Conservation (phyloP, 2,329 filamentous ascomycete species). For the Cercospora brassicicola region DNA sequence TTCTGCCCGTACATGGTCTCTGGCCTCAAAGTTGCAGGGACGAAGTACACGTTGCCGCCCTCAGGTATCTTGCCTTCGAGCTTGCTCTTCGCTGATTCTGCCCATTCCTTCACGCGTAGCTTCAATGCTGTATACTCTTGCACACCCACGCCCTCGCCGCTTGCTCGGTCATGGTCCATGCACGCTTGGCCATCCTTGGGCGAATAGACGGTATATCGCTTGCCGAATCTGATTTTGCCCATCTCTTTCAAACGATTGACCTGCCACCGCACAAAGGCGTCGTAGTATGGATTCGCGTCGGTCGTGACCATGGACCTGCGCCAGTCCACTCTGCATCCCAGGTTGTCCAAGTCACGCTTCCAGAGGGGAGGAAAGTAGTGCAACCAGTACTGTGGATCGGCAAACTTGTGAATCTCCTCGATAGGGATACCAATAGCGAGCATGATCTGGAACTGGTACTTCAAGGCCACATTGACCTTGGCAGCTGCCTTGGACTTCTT, state of each 20-base stretch:
- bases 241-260: conserved; percentile 89
- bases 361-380: conserved; percentile 85
- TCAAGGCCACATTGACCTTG: conserved; percentile 81
- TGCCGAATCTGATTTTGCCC: conserved; percentile 90
- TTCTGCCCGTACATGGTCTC: conserved; percentile 99
- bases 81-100: conserved; percentile 68
- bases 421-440: conserved; percentile 81
- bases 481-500: conserved; percentile 90
- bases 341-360: conserved; percentile 74
- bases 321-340: conserved; percentile 91
- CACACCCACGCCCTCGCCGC: conserved; percentile 77
- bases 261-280: conserved; percentile 94
- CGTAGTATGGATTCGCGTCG: conserved; percentile 94
- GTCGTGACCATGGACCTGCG: conserved; percentile 90
- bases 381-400: conserved; percentile 89
- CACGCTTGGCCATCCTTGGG: conserved; percentile 86
- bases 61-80: conserved; percentile 77
- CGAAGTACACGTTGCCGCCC: conserved; percentile 78
- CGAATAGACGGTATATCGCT: conserved; percentile 89
- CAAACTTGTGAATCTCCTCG: conserved; percentile 89
- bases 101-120: conserved; percentile 87
- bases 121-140: conserved; percentile 95
- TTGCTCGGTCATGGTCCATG: conserved; percentile 81
- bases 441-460: conserved; percentile 97
- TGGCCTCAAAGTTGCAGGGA: conserved; percentile 86